Conservation (phyloP, 2,329 filamentous ascomycete species). For the Metarhizium robertsii region DNA sequence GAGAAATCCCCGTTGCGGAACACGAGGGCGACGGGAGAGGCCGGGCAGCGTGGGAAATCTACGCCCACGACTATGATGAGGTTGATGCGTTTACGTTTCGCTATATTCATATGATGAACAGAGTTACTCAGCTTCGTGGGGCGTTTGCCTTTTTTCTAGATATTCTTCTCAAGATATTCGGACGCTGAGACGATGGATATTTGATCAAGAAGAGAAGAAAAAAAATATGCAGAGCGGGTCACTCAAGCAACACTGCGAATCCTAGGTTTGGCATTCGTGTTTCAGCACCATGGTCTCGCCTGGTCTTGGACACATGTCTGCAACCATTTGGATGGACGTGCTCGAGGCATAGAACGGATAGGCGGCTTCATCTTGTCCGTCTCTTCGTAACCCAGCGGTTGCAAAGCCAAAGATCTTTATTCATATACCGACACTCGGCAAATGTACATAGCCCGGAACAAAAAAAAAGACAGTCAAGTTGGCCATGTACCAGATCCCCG, state of each 20-base stretch:
- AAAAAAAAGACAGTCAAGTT: not conserved
- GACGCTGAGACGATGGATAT: not conserved
- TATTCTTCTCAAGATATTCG: not conserved
- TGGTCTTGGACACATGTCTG: too few species aligned
- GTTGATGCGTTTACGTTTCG: constrained; percentile 46
- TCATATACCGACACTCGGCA: not conserved
- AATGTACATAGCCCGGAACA: too few species aligned
- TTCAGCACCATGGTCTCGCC: too few species aligned
- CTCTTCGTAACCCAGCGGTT: too few species aligned
- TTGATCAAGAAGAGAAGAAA: not conserved
- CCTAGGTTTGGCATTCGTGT: too few species aligned
- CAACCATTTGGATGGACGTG: too few species aligned
- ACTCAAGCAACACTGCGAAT: too few species aligned
- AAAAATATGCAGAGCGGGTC: not conserved
- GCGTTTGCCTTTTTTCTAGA: not conserved
- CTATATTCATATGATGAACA: constrained; percentile 44
- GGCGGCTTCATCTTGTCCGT: too few species aligned
- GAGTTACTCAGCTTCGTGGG: not conserved
- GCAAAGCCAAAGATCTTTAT: too few species aligned
- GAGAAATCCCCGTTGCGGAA: constrained; percentile 15
- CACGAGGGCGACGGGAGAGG: constrained; percentile 30
- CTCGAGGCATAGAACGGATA: too few species aligned
- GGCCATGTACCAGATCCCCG: not conserved
- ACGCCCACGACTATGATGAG: constrained; percentile 47
- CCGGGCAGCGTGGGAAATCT: constrained; percentile 49